Base-by-base conservation (phyloP, 2,329 filamentous ascomycete species). In the Aspergillus fructus region DNA sequence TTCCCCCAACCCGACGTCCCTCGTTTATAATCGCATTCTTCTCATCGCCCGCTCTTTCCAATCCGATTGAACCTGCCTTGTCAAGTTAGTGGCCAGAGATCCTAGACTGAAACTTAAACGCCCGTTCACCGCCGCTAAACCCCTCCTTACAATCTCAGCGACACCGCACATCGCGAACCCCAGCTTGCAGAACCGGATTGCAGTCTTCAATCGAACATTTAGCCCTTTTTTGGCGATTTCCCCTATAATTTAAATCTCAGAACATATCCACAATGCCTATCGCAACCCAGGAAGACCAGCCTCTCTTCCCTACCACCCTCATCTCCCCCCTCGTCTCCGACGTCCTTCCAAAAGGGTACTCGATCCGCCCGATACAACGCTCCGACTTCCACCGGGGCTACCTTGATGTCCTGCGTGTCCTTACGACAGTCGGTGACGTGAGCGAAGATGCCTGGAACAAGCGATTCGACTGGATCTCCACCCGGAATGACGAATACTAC, bases 371-470 rank as follows among this genome's bases (percentile, higher is more conserved):
- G 0, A 82, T 97, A 49, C 85, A 88, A 66, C 85, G 85, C 65
- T 83, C 82, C 67, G 94, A 99, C 78, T 96, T 88, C 77, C 79
- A 84, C 56, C 83, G 82, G 34, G 92, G 92, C 62, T 97, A 96
- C 75, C 87, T 99, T 66, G 91, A 96, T 71, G 93, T 94, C 59
- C 81, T 99, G 62, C 86, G 91, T 46, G 92, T 97, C 39, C 81
- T 99, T 68, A 97, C 94, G 2, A 94, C 90, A 7, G 93, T 97
- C 23, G 94, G 94, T 62, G 91, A 97, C 60, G 88, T 97, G 65
- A 83, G 81, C 48, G 83, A 89, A 72, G 83, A 85, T 59, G 82
- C 85, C 59, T 97, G 93, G 81, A 83, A 86, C 66, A 81, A 89
- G 71, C 87, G 91, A 58, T 97, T 90, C 76, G 85, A 92, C 63